These are phyloP conservation scores for Coniferiporia sulphurascens DNA, from an alignment of 1,284 basidiomycete species.

Conservation along the genomic window DNA sequence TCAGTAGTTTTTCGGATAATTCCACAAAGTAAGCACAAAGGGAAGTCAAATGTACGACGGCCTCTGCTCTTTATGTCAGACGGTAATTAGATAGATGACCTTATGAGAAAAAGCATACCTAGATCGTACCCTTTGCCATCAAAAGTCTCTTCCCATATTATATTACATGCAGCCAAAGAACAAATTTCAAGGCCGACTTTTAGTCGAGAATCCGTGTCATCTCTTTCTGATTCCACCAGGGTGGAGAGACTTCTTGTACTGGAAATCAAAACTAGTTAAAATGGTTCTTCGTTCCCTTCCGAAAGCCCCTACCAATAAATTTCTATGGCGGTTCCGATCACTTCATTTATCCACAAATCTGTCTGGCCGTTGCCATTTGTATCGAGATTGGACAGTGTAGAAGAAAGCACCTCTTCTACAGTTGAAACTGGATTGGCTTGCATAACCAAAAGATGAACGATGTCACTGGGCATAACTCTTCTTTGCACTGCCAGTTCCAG, in stretches of 20 bases:
- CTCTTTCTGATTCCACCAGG: constrained; percentile 32
- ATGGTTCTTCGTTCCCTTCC: too few relatives aligned
- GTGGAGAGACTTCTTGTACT: constrained; percentile 34
- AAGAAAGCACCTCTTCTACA: constrained; percentile 21
- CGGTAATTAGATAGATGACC: background rate
- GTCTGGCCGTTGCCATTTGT: constrained; percentile 29
- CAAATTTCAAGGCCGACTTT: constrained; percentile 57
- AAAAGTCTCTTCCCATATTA: constrained; percentile 60
- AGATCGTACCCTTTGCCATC: constrained; percentile 61
- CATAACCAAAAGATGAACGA: constrained; percentile 23
- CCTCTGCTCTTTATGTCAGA: constrained; percentile 36
- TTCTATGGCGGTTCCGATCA: constrained; percentile 52
- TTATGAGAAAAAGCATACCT: constrained; percentile 32
- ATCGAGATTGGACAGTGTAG: constrained; percentile 18
- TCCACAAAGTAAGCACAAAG: constrained; percentile 53
- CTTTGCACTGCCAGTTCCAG: constrained; percentile 21
- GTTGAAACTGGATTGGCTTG: constrained; percentile 16
- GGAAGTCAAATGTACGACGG: constrained; percentile 63
- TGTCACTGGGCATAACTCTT: constrained; percentile 20
- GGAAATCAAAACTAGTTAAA: background rate
- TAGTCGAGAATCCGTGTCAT: constrained; percentile 43
- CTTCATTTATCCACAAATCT: constrained; percentile 36
- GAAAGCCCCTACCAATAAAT: constrained; percentile 44
- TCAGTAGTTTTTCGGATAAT: constrained; percentile 59
- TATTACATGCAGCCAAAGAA: constrained; percentile 52